Evolutionary conservation across 352 stramenopile species (phyloP).

Genomic region (Phytophthora hibernalis): DNA sequence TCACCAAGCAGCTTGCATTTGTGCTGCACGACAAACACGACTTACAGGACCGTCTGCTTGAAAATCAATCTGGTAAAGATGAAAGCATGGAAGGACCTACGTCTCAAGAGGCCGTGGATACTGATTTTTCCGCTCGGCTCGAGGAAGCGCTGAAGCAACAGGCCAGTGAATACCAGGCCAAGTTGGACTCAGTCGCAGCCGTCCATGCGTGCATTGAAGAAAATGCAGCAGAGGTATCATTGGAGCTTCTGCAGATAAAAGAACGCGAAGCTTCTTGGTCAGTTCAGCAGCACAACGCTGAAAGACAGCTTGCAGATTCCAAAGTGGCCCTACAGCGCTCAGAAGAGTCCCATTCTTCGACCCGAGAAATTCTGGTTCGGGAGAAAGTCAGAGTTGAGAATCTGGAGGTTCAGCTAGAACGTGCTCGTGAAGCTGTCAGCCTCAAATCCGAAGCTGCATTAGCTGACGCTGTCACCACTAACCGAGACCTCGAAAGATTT

Average conservation of each 20-base stretch:
- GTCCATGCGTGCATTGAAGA: slow-evolving; percentile 49
- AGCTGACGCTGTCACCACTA: slow-evolving; percentile 39
- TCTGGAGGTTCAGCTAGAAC: slow-evolving; percentile 31
- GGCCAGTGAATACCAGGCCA: slow-evolving; percentile 51
- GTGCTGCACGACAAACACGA: slow-evolving; percentile 83
- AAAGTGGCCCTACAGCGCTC: slow-evolving; percentile 27
- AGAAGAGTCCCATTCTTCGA: slow-evolving; percentile 35
- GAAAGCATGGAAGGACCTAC: slow-evolving; percentile 21
- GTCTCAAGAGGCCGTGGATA: slow-evolving; percentile 21
- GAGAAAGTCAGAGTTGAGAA: slow-evolving; percentile 44
- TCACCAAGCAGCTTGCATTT: slow-evolving; percentile 72
- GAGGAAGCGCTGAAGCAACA: slow-evolving; percentile 55
- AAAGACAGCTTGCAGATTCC: slow-evolving; percentile 42
- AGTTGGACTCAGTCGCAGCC: slow-evolving; percentile 44
- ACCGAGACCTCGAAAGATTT: slow-evolving; percentile 30
- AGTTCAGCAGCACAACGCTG: slow-evolving; percentile 50
- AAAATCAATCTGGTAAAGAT: slow-evolving; percentile 40
- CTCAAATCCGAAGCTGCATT: slow-evolving; percentile 48
- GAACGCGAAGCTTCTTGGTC: slow-evolving; percentile 68
- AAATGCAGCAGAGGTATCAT: slow-evolving; percentile 48
- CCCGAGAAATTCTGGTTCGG: slow-evolving; percentile 30
- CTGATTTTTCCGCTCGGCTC: slow-evolving; percentile 44
- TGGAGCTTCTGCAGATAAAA: slow-evolving; percentile 68
- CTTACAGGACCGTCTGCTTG: slow-evolving; percentile 56
- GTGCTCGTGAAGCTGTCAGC: slow-evolving; percentile 28